phyloP scores from a whole-genome alignment of 1,139 yeast species.

The Suhomyces bokatorum region DNA sequence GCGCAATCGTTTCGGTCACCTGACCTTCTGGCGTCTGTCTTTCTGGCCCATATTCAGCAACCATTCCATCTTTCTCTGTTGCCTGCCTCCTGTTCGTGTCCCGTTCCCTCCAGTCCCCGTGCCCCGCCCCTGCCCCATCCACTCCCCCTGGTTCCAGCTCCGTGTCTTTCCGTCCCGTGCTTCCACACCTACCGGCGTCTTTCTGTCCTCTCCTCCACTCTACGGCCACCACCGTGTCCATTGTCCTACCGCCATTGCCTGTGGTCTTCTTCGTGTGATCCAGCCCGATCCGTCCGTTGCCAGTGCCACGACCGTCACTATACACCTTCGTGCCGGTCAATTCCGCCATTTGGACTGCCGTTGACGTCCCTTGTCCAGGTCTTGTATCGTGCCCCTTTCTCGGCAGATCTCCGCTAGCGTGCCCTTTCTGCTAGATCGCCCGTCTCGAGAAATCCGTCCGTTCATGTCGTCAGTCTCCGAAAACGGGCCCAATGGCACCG shows the following conservation, averaged over 20 bases:
- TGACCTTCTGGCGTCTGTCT: not conserved
- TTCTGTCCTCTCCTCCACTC: too few species aligned
- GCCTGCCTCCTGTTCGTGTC: not conserved
- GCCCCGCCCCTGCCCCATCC: not conserved
- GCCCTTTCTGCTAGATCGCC: too few species aligned
- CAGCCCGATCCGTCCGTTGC: not conserved
- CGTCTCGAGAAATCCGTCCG: too few species aligned
- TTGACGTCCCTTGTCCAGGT: not conserved
- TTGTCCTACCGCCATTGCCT: too few species aligned
- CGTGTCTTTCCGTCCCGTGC: not conserved
- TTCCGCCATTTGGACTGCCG: not conserved
- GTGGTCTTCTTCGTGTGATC: too few species aligned
- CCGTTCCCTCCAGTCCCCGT: not conserved
- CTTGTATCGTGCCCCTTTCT: too few species aligned
- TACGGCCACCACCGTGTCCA: too few species aligned
- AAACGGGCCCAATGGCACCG: not conserved
- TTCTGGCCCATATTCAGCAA: not conserved
- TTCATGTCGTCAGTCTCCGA: not conserved
- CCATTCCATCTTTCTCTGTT: not conserved
- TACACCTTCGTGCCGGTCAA: not conserved
- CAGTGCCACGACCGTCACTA: not conserved
- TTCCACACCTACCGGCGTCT: constrained; percentile 1
- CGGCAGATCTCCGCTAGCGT: not conserved
- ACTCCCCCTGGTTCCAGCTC: not conserved
- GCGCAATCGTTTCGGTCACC: not conserved